Evolutionary conservation across 2,329 filamentous ascomycete genomes (phyloP).

Genomic region (Corniculantispora saksenae): DNA sequence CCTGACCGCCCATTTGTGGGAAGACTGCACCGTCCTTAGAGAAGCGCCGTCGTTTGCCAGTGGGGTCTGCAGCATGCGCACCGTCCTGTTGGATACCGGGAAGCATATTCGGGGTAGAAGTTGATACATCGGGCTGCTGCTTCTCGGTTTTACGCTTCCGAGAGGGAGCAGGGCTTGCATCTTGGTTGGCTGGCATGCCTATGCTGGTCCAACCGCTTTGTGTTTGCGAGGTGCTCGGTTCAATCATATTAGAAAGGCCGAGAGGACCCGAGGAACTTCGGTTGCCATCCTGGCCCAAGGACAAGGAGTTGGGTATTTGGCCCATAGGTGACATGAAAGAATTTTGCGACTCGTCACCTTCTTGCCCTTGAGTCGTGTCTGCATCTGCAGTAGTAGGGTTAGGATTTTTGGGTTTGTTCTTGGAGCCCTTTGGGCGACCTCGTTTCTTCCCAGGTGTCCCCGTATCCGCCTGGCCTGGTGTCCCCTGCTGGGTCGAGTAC

Average conservation of each 20-base stretch:
- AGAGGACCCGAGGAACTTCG: neutral
- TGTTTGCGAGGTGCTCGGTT: neutral
- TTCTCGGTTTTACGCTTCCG: conserved; percentile 18
- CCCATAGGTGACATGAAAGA: conserved; percentile 13
- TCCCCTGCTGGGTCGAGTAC: conserved; percentile 8
- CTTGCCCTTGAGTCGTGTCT: neutral
- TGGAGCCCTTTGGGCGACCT: conserved; percentile 49
- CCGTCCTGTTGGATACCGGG: neutral
- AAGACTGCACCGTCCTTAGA: conserved; percentile 5
- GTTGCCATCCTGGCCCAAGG: conserved; percentile 3
- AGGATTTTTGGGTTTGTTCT: conserved; percentile 39
- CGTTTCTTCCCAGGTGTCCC: conserved; percentile 32
- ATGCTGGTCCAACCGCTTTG: conserved; percentile 15
- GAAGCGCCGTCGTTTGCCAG: conserved; percentile 14
- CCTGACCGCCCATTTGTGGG: conserved; percentile 10
- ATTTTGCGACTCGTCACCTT: conserved; percentile 10
- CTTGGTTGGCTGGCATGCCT: conserved; percentile 2
- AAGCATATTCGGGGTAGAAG: neutral
- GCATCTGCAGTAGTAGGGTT: neutral
- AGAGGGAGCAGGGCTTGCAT: neutral
- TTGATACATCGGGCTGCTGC: neutral
- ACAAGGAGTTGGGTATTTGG: conserved; percentile 10
- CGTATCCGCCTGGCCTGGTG: conserved; percentile 22
- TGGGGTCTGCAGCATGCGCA: neutral
- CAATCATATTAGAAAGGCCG: conserved; percentile 16